Conservation (phyloP, 192 early-diverging fungal species). For the Entophlyctis luteolus region DNA sequence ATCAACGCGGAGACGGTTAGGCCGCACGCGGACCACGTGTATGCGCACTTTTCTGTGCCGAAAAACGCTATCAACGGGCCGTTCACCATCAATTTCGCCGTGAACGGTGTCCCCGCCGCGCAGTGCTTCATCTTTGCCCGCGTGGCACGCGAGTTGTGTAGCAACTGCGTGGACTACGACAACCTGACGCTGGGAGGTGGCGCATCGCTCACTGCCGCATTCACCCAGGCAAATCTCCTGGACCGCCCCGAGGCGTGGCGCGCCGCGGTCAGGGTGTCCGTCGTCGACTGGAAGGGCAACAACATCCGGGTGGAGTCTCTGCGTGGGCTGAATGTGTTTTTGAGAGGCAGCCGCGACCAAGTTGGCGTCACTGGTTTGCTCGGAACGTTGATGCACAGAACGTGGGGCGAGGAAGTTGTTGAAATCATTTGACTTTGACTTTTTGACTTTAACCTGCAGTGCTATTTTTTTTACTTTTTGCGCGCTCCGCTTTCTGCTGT, state of each 20-base stretch:
- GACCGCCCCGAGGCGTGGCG: background rate
- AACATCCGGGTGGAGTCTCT: background rate
- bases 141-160: background rate
- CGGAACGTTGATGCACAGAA: too few species aligned
- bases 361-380: background rate
- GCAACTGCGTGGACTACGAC: constrained; percentile 15
- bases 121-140: background rate
- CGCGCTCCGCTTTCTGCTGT: too few species aligned
- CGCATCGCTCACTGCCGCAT: background rate
- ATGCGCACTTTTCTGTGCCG: background rate
- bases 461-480: too few species aligned
- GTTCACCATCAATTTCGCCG: background rate
- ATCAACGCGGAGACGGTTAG: background rate
- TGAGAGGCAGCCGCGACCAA: background rate
- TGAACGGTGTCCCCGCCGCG: background rate
- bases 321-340: background rate
- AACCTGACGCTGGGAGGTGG: background rate
- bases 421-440: too few species aligned
- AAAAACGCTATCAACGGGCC: constrained; percentile 16
- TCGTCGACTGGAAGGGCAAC: constrained; percentile 4
- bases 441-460: too few species aligned
- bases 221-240: background rate
- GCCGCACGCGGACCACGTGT: background rate
- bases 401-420: too few species aligned
- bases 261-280: background rate